Evolutionary conservation across 352 stramenopile genomes (phyloP), one percentile per base, ranked within the genome.

Genomic region (Globisporangium nodosum): DNA sequence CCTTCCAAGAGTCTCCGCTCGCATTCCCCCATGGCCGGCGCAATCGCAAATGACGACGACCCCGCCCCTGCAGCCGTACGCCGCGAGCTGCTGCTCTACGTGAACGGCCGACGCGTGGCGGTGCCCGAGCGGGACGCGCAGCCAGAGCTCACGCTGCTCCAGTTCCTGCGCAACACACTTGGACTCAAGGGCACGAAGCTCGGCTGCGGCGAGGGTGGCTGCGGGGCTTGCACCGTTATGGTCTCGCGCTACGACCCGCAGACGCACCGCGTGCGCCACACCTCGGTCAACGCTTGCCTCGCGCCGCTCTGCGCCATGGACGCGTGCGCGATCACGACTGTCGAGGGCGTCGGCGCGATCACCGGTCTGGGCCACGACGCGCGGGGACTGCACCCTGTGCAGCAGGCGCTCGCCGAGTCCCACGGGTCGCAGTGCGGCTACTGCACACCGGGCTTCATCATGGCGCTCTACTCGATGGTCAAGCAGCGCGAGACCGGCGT

Each of bases 221-320:
- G 96, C 59, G 96, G 96, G 43, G 96, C 96, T 15, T 99, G 96
- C 65, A 98, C 92, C 7, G 94, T 99, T 49, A 96, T 98, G 74
- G 70, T 98, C 11, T 92, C 85, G 42, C 76, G 75, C 49, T 85
- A 81, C 45, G 75, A 92, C 60, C 58, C 74, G 8, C 54, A 64
- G 30, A 56, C 67, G 0, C 63, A 76, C 9, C 62, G 66, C 24
- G 73, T 91, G 62, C 70, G 69, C 33, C 85, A 96, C 51, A 58
- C 81, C 40, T 85, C 87, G 2, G 85, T 97, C 24, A 97, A 97
- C 58, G 79, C 88, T 18, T 97, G 90, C 62, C 70, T 97, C 52
- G 73, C 81, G 27, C 88, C 88, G 4, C 60, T 96, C 9, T 92
- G 81, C 30, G 77, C 84, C 8, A 83, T 96, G 69, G 87, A 96